These are phyloP conservation scores for Henckelia pumila DNA, from an alignment of 257 asterid genomes.

Conservation along the genomic window DNA sequence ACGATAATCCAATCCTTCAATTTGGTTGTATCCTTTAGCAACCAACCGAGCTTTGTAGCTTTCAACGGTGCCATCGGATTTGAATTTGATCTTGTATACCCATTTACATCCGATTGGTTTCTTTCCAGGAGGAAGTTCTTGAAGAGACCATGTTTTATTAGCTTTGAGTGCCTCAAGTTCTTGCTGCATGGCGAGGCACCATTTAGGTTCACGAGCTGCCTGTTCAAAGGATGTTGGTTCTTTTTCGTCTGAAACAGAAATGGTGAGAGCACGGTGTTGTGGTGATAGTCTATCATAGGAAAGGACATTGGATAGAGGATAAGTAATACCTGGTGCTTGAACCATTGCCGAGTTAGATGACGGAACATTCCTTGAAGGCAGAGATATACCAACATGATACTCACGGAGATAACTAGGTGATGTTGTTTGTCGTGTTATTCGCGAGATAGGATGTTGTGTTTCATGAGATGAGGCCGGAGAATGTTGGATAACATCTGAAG, in stretches of 20 bases:
- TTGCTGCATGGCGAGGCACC: background rate
- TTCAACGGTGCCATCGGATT: too few species aligned
- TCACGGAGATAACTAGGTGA: slow-evolving; percentile 5
- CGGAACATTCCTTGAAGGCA: background rate
- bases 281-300: background rate
- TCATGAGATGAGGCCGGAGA: background rate
- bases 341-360: background rate
- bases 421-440: background rate
- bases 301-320: background rate
- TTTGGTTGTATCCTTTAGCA: too few species aligned
- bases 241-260: background rate
- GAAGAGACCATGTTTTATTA: slow-evolving; percentile 7
- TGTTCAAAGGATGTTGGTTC: background rate
- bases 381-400: slow-evolving; percentile 12
- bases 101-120: background rate
- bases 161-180: slow-evolving; percentile 2
- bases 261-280: background rate
- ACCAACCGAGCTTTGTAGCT: too few species aligned
- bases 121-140: background rate
- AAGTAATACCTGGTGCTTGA: background rate
- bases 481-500: too few species aligned
- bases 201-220: background rate
- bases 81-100: background rate
- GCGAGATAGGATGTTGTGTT: background rate
- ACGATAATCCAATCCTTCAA: too few species aligned